Evolutionary conservation across 148 eudicot species (phyloP), one percentile per base, ranked within the genome.

Genomic region (Hydrangea macrophylla): DNA sequence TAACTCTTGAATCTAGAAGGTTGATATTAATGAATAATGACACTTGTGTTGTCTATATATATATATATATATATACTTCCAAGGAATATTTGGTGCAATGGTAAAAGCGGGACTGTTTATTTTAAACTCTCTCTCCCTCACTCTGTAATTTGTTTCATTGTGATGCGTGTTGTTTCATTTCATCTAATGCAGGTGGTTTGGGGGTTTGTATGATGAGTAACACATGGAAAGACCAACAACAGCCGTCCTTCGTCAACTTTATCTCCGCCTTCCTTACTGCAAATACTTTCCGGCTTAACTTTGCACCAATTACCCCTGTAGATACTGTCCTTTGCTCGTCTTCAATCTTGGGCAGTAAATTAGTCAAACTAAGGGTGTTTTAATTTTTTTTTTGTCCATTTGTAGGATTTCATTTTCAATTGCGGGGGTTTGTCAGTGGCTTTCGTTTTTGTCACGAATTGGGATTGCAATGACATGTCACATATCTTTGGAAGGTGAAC

Each of bases 171-270:
- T 35, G 57, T 39, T 56, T 64, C 23, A 40, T 40, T 53, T 31
- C 23, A 40, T 40, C 44, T 31, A 54, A 17, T 64, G 76, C 71
- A 88, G 99, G 83, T 71, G 56, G 73, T 64, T 75, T 60, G 69
- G 99, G 96, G 54, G 92, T 91, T 65, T 91, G 99, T 81, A 79
- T 95, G 84, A 95, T 95, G 96, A 89, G 83, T 71, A 82, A 62
- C 59, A 66, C 78, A 70, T 95, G 99, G 99, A 95, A 80, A 81
- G 88, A 84, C 56, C 86, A 81, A 68, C 99, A 90, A 51, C 91
- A 87, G 64, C 86, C 99, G 36, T 81, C 90, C 56, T 89, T 89
- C 73, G 76, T 94, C 88, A 84, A 76, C 77, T 95, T 87, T 67
- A 85, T 91, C 80, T 75, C 83, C 58, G 67, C 79, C 48, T 95